Base-by-base conservation (phyloP, 345 rosid genomes). In the Eucalyptus regnans region DNA sequence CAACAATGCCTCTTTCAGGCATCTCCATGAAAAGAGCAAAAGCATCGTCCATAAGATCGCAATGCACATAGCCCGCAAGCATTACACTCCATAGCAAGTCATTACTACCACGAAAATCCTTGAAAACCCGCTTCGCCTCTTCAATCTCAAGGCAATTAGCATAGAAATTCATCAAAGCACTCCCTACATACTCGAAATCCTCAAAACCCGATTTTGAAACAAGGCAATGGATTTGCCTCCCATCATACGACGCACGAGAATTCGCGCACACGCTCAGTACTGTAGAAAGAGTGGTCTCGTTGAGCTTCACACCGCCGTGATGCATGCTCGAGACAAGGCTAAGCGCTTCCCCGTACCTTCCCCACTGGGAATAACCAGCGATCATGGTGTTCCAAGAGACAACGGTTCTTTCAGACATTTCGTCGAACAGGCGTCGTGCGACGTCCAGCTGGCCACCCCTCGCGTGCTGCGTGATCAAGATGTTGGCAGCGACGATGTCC, bases 321-420 rank as follows among this genome's bases (percentile, higher is more conserved):
- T 93, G 95, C 95, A 93, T 93, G 9, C 44, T 44, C 43, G 91
- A 89, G 89, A 91, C 90, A 50, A 93, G 89, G 58, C 31, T 37
- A 54, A 94, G 91, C 18, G 94, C 89, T 66, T 93, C 90, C 4
- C 84, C 56, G 64, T 90, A 91, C 27, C 90, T 87, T 27, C 92
- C 92, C 91, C 94, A 89, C 56, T 87, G 89, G 58, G 94, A 89
- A 88, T 92, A 93, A 66, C 94, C 92, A 54, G 94, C 92, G 79
- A 93, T 90, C 93, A 92, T 64, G 88, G 91, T 81, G 91, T 94
- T 93, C 94, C 95, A 92, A 13, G 95, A 94, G 87, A 90, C 92
- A 1, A 91, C 91, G 9, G 94, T 91, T 91, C 94, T 88, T 1
- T 27, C 50, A 9, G 94, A 92, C 96, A 95, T 95, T 92, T 89